Conservation (phyloP, 148 eudicot species). For the Chenopodium album region DNA sequence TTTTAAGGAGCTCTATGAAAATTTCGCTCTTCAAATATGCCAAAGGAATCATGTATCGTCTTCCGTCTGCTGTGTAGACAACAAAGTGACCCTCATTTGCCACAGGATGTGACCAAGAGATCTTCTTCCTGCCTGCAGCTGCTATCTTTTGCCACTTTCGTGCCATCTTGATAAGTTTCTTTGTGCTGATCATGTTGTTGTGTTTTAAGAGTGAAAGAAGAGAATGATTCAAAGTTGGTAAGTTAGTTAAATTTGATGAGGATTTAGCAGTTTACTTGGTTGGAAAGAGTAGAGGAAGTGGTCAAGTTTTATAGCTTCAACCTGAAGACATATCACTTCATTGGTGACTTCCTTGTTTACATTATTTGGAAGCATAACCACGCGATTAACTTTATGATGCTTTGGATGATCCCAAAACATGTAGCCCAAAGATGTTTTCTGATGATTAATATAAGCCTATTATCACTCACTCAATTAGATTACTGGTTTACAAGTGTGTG, state of each 20-base stretch:
- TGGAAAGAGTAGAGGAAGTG: not conserved
- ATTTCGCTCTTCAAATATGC: constrained; percentile 9
- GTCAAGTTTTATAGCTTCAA: constrained; percentile 10
- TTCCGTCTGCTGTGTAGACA: constrained; percentile 26
- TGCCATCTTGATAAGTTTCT: constrained; percentile 43
- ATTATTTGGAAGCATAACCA: constrained; percentile 9
- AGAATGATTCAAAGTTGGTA: not conserved
- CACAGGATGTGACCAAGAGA: constrained; percentile 17
- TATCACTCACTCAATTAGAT: not conserved
- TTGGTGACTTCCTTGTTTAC: constrained; percentile 8
- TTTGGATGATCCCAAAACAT: not conserved
- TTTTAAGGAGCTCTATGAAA: constrained; percentile 4
- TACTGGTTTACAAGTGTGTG: not conserved
- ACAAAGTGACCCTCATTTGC: constrained; percentile 21
- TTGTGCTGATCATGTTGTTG: constrained; percentile 34
- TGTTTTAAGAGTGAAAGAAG: not conserved
- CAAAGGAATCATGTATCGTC: constrained; percentile 23
- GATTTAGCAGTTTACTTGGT: not conserved
- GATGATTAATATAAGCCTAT: not conserved
- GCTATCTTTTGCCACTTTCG: constrained; percentile 39
- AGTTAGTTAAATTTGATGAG: not conserved
- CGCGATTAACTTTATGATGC: not conserved
- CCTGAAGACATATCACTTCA: constrained; percentile 15
- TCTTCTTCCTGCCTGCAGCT: constrained; percentile 17
- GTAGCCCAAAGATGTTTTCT: constrained; percentile 3